Evolutionary conservation across 2,329 filamentous ascomycete genomes (phyloP), one percentile per base, ranked within the genome.

Genomic region (Curvularia hawaiiensis): DNA sequence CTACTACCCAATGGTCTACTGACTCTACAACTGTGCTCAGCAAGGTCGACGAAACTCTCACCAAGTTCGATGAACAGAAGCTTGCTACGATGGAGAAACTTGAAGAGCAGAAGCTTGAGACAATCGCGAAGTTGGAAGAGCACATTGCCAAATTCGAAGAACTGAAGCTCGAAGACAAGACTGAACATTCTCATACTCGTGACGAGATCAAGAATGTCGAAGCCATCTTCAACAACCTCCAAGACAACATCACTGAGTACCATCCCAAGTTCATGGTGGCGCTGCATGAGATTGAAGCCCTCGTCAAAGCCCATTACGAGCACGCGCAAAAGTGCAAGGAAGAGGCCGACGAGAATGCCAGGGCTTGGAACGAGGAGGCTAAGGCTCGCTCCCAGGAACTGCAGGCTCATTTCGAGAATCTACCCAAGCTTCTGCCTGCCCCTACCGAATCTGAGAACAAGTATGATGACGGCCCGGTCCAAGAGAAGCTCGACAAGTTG

Each of bases 181-280:
- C 85, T 1, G 91, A 96, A 71, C 92, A 97, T 70, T 85, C 91
- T 64, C 85, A 91, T 64, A 96, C 93, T 10, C 88, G 91, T 8
- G 90, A 92, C 35, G 88, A 96, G 65, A 83, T 97, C 52, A 85
- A 89, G 66, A 89, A 92, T 70, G 87, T 91, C 11, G 80, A 92
- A 38, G 84, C 84, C 55, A 86, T 86, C 8, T 87, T 97, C 16
- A 88, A 90, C 64, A 87, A 86, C 24, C 80, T 98, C 1, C 90
- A 96, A 70, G 89, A 84, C 58, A 88, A 95, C 56, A 84, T 96
- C 30, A 85, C 85, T 9, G 92, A 97, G 73, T 89, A 90, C 63
- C 90, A 97, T 66, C 95, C 95, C 1, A 90, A 96, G 78, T 90
- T 98, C 64, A 84, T 97, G 56, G 88, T 94, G 52, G 86, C 90